Conservation (phyloP, 169 alveolate genomes). For the Eimeria falciformis region DNA sequence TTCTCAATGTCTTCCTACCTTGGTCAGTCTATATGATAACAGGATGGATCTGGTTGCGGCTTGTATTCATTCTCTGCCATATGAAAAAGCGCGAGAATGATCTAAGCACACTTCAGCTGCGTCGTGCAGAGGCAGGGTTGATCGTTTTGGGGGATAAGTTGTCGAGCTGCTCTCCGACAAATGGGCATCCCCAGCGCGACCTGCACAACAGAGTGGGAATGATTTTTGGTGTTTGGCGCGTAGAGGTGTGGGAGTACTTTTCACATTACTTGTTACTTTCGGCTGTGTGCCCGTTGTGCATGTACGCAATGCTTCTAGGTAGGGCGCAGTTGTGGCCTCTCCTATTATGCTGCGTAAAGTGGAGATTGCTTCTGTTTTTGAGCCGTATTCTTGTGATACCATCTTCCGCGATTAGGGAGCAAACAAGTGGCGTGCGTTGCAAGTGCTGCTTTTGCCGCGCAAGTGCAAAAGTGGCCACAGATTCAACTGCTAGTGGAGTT, state of each 20-base stretch:
- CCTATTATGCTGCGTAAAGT: constrained; percentile 42
- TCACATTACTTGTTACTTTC: constrained; percentile 30
- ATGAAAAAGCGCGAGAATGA: constrained; percentile 56
- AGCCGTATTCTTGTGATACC: constrained; percentile 27
- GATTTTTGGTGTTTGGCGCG: constrained; percentile 29
- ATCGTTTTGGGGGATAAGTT: neutral
- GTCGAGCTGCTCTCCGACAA: neutral
- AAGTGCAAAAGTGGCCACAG: neutral
- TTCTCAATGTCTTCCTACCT: constrained; percentile 36
- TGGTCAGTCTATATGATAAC: constrained; percentile 41
- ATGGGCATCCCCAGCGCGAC: neutral
- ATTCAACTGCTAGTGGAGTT: neutral
- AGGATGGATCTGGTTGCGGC: constrained; percentile 63
- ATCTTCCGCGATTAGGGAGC: neutral
- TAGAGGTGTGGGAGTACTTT: constrained; percentile 24
- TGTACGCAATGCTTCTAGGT: constrained; percentile 47
- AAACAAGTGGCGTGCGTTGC: neutral
- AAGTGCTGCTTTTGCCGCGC: constrained; percentile 23
- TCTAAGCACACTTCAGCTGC: constrained; percentile 25
- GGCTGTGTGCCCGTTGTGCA: constrained; percentile 53
- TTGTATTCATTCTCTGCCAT: constrained; percentile 16
- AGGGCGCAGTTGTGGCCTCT: constrained; percentile 50
- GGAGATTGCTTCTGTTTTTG: constrained; percentile 46
- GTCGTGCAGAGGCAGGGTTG: neutral
- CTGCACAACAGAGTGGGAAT: neutral